Percentiles rank a stretch among this genome's conserved stretches.
These are phyloP conservation scores for Cladosporium sp. DNA, from an alignment of 2,329 filamentous ascomycete species.

Conservation along the genomic window DNA sequence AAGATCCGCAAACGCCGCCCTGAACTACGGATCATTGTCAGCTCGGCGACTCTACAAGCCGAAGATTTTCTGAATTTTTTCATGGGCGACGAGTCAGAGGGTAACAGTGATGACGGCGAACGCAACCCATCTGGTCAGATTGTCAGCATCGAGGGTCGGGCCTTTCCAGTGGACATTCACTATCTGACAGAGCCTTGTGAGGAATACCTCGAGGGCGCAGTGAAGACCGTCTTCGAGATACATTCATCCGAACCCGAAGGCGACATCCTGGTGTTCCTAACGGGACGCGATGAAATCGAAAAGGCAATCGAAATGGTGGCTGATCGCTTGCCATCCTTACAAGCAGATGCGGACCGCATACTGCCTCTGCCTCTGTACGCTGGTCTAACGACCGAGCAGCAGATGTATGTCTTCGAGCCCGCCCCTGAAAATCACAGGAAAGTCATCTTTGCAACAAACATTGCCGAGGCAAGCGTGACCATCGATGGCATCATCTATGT, in stretches of 20 bases:
- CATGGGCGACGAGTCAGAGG: conserved; percentile 36
- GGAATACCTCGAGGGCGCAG: conserved; percentile 79
- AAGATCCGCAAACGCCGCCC: conserved; percentile 78
- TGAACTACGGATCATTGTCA: conserved; percentile 83
- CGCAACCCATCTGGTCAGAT: conserved; percentile 52
- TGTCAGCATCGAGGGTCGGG: conserved; percentile 80
- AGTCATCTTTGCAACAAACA: conserved; percentile 91
- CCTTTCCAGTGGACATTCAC: conserved; percentile 82
- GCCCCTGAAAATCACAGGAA: conserved; percentile 79
- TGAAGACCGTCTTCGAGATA: conserved; percentile 83
- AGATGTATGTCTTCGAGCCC: conserved; percentile 91
- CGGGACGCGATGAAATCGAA: conserved; percentile 91
- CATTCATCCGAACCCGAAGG: conserved; percentile 76
- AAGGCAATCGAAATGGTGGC: conserved; percentile 72
- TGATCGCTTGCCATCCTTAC: conserved; percentile 64
- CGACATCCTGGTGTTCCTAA: conserved; percentile 87
- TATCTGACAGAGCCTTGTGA: conserved; percentile 75
- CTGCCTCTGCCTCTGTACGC: conserved; percentile 80
- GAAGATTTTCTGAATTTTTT: conserved; percentile 84
- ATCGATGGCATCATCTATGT: conserved; percentile 91
- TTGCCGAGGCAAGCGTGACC: conserved; percentile 92
- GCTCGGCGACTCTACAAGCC: conserved; percentile 89
- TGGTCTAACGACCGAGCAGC: conserved; percentile 82
- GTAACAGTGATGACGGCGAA: conserved; percentile 24
- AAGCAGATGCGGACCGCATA: conserved; percentile 56